A percentile compares a stretch with the other conserved stretches of the same genome.
Conservation (phyloP, 495 filamentous ascomycete species). For the Staphylotrichum longicolle region DNA sequence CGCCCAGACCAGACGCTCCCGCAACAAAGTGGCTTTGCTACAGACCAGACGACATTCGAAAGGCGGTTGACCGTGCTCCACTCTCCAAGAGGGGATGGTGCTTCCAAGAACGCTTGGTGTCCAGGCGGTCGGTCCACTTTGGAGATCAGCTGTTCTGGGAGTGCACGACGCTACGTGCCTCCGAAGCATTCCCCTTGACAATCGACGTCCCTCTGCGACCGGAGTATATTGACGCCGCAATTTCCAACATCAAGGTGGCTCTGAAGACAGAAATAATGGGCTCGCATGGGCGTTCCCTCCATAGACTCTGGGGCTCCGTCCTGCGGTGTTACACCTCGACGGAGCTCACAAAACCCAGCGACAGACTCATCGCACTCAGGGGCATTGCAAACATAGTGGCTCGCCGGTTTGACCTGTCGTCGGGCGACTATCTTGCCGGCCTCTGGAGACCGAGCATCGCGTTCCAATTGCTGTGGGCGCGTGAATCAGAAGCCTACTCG, state of each 20-base stretch:
- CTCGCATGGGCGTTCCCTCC: neutral
- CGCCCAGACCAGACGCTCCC: neutral
- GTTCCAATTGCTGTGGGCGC: neutral
- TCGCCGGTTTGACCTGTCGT: neutral
- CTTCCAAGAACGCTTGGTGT: neutral
- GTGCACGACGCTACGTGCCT: neutral
- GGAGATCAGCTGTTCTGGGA: neutral
- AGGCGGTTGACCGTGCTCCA: neutral
- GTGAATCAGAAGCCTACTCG: neutral
- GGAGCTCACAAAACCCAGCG: neutral
- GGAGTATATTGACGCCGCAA: neutral
- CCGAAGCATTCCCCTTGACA: neutral
- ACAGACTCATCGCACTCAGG: neutral
- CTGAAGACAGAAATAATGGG: neutral
- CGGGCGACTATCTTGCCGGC: neutral
- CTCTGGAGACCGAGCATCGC: neutral
- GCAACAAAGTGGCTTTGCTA: neutral
- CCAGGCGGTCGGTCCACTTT: neutral
- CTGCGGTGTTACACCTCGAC: neutral
- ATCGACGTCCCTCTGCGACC: neutral
- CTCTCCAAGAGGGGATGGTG: neutral
- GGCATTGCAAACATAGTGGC: neutral
- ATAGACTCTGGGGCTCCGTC: neutral
- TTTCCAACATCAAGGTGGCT: neutral
- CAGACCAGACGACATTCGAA: neutral